A percentile compares a stretch with the other conserved stretches of the same genome.
These are phyloP conservation scores for Scheffersomyces segobiensis DNA, from an alignment of 1,139 yeast species.

Conservation along the genomic window DNA sequence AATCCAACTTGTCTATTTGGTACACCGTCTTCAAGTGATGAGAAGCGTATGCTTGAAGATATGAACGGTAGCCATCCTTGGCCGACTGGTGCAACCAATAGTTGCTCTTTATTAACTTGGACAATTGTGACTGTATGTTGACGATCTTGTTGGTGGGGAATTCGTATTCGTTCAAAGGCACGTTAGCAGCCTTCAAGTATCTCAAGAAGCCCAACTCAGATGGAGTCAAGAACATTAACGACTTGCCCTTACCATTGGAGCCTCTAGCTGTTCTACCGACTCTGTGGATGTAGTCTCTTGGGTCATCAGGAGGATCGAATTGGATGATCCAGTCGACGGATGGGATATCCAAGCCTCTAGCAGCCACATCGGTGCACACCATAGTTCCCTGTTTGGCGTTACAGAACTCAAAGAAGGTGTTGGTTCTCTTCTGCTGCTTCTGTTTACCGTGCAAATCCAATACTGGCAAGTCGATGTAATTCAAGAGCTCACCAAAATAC, in stretches of 20 bases:
- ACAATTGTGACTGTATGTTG: conserved; percentile 90
- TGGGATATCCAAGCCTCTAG: conserved; percentile 31
- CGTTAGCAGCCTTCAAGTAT: conserved; percentile 94
- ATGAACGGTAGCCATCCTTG: conserved; percentile 94
- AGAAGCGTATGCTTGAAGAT: conserved; percentile 94
- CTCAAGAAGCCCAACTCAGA: conserved; percentile 92
- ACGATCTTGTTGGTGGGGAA: conserved; percentile 93
- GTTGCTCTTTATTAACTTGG: conserved; percentile 86
- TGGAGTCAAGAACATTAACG: conserved; percentile 92
- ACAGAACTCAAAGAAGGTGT: conserved; percentile 96
- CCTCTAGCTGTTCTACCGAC: conserved; percentile 52
- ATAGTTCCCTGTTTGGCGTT: conserved; percentile 71
- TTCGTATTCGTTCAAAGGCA: conserved; percentile 94
- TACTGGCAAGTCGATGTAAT: conserved; percentile 95
- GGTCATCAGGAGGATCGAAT: conserved; percentile 79
- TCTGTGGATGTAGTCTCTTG: conserved; percentile 53
- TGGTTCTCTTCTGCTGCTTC: conserved; percentile 96
- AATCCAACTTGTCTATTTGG: conserved; percentile 90
- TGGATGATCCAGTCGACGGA: conserved; percentile 32
- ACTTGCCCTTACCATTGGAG: conserved; percentile 84
- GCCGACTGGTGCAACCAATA: conserved; percentile 95
- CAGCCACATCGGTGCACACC: conserved; percentile 32
- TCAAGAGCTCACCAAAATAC: conserved; percentile 89
- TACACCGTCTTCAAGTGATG: conserved; percentile 95
- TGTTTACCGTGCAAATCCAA: conserved; percentile 96